These are phyloP conservation scores for Endotrypanum monterogeii DNA, from an alignment of 208 protist species.

Conservation along the genomic window DNA sequence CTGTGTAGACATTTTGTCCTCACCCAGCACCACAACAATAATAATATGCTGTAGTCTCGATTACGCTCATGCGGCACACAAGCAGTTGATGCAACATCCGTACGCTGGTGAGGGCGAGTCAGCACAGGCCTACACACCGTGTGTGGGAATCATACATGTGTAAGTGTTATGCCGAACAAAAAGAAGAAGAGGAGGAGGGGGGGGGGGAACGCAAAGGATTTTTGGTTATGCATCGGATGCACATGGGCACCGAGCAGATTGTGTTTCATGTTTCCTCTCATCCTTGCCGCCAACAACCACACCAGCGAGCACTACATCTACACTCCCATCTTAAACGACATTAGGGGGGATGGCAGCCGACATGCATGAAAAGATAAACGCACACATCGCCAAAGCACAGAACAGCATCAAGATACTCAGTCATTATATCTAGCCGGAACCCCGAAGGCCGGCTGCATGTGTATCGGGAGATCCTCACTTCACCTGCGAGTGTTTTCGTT, in stretches of 20 bases:
- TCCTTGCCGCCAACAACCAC: background rate
- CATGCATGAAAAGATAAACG: background rate
- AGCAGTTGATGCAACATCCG: background rate
- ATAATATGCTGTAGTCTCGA: background rate
- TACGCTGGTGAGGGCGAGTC: background rate
- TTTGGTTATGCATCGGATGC: too few relatives aligned
- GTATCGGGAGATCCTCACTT: background rate
- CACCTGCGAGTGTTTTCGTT: background rate
- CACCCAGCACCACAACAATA: background rate
- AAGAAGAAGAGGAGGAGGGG: too few relatives aligned
- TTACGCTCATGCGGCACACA: background rate
- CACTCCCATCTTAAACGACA: background rate
- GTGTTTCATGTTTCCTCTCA: too few relatives aligned
- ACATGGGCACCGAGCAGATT: background rate
- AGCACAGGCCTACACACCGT: background rate
- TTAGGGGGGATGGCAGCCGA: background rate
- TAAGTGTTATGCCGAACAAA: background rate
- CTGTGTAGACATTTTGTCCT: background rate
- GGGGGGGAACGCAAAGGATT: too few relatives aligned
- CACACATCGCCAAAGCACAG: background rate
- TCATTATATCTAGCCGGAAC: background rate
- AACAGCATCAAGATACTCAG: background rate
- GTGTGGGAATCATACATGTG: background rate
- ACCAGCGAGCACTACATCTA: background rate
- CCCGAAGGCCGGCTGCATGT: background rate